Percentiles rank a stretch among this genome's conserved stretches.
Evolutionary conservation across 371 early-diverging fungal species (phyloP).

Genomic region (Nosema muscidifuracis): DNA sequence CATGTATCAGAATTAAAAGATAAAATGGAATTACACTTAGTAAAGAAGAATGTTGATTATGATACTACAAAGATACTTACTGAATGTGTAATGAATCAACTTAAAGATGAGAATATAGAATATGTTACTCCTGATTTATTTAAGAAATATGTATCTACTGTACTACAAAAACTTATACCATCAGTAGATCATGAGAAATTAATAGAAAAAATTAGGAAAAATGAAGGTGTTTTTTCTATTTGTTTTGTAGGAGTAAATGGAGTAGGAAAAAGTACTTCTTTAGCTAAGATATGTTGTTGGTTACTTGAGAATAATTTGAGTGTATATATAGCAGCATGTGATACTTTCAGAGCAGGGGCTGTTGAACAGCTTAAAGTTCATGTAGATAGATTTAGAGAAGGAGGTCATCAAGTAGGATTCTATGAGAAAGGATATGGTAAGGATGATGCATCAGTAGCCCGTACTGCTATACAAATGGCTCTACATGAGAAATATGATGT

Average conservation of each 20-base stretch:
- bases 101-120: constrained; percentile 39
- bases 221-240: constrained; percentile 73
- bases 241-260: constrained; percentile 97
- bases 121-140: constrained; percentile 26
- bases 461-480: constrained; percentile 80
- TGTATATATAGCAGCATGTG: constrained; percentile 93
- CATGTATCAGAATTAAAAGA: constrained; percentile 41
- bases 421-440: constrained; percentile 96
- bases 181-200: constrained; percentile 84
- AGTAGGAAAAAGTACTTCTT: constrained; percentile 89
- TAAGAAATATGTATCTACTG: constrained; percentile 70
- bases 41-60: constrained; percentile 58
- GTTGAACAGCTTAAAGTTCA: constrained; percentile 93
- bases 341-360: constrained; percentile 96
- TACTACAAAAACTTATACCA: constrained; percentile 75
- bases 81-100: constrained; percentile 41
- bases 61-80: constrained; percentile 44
- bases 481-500: constrained; percentile 76
- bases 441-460: constrained; percentile 92
- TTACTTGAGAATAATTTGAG: constrained; percentile 78
- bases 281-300: constrained; percentile 94
- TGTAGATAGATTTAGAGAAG: constrained; percentile 73
- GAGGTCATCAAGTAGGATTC: constrained; percentile 77
- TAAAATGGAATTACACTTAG: constrained; percentile 52
- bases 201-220: constrained; percentile 75